These are phyloP conservation scores for Galium porrigens DNA, from an alignment of 305 asterid species.

Conservation along the genomic window DNA sequence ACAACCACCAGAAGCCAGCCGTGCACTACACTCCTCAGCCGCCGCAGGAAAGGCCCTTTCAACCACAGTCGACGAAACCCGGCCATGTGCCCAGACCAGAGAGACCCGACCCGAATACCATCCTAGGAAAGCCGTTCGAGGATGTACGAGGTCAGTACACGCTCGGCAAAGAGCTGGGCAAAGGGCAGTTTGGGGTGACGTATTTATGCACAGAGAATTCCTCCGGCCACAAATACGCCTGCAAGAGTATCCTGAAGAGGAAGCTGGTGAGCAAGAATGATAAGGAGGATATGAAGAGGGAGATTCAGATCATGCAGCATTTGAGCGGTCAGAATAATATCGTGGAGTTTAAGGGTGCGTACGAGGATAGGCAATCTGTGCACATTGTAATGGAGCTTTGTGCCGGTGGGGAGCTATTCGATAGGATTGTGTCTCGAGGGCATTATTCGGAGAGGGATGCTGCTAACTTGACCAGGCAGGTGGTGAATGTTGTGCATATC, in stretches of 20 bases:
- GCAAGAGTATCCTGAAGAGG: slow-evolving; percentile 65
- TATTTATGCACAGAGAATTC: slow-evolving; percentile 45
- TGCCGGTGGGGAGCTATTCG: slow-evolving; percentile 67
- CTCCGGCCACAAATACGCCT: slow-evolving; percentile 44
- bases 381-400: slow-evolving; percentile 74
- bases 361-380: slow-evolving; percentile 56
- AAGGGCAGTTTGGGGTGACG: slow-evolving; percentile 79
- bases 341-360: slow-evolving; percentile 66
- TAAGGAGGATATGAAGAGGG: slow-evolving; percentile 74
- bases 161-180: slow-evolving; percentile 54
- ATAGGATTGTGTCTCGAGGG: slow-evolving; percentile 64
- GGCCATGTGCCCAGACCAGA: slow-evolving; percentile 28
- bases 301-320: slow-evolving; percentile 74
- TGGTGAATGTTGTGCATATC: slow-evolving; percentile 65
- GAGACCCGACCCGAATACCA: slow-evolving; percentile 39
- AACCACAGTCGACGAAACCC: slow-evolving; percentile 17
- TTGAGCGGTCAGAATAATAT: slow-evolving; percentile 68
- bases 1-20: slow-evolving; percentile 30
- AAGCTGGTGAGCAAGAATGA: slow-evolving; percentile 59
- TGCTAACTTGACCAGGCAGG: slow-evolving; percentile 54
- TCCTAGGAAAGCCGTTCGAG: slow-evolving; percentile 62
- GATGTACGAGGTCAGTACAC: slow-evolving; percentile 43
- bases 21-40: slow-evolving; percentile 22
- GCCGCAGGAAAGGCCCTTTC: slow-evolving; percentile 16
- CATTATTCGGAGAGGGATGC: slow-evolving; percentile 68